These are phyloP conservation scores for Cutaneotrichosporon spelunceum DNA, from an alignment of 1,284 basidiomycete species.

Conservation along the genomic window DNA sequence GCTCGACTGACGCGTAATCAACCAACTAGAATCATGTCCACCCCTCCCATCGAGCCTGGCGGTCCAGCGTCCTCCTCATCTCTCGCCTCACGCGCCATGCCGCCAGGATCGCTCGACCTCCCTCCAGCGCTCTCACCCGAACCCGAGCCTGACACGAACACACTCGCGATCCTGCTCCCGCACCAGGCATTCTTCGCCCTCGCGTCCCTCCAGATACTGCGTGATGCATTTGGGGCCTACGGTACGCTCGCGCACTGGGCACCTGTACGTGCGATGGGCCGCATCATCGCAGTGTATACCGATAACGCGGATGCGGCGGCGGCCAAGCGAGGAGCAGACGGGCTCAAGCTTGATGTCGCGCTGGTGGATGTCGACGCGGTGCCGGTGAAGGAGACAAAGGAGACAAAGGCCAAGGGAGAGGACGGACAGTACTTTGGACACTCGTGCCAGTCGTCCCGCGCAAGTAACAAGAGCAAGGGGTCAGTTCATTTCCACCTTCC, in stretches of 20 bases:
- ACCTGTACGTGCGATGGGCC: constrained; percentile 71
- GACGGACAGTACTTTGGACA: constrained; percentile 18
- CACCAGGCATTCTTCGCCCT: constrained; percentile 67
- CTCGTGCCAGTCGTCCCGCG: constrained; percentile 15
- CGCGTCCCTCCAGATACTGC: constrained; percentile 63
- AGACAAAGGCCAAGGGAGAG: too few relatives aligned
- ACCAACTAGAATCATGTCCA: neutral
- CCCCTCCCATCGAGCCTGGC: neutral
- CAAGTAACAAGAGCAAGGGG: constrained; percentile 13
- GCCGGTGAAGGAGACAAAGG: neutral
- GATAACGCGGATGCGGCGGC: constrained; percentile 51
- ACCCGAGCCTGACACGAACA: constrained; percentile 57
- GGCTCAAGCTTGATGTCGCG: constrained; percentile 35
- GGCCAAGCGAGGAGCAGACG: constrained; percentile 48
- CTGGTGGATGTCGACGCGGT: neutral
- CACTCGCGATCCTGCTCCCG: constrained; percentile 64
- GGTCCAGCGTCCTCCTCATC: too few relatives aligned
- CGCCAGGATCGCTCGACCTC: constrained; percentile 8
- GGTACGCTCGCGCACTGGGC: constrained; percentile 82
- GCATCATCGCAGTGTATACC: constrained; percentile 76
- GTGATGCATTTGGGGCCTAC: constrained; percentile 65
- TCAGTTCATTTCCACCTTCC: too few relatives aligned
- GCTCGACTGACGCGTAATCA: too few relatives aligned
- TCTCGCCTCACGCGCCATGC: neutral
- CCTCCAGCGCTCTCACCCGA: constrained; percentile 27